These are phyloP conservation scores for Penicillium sp. DNA, from an alignment of 2,329 filamentous ascomycete species.

Conservation along the genomic window DNA sequence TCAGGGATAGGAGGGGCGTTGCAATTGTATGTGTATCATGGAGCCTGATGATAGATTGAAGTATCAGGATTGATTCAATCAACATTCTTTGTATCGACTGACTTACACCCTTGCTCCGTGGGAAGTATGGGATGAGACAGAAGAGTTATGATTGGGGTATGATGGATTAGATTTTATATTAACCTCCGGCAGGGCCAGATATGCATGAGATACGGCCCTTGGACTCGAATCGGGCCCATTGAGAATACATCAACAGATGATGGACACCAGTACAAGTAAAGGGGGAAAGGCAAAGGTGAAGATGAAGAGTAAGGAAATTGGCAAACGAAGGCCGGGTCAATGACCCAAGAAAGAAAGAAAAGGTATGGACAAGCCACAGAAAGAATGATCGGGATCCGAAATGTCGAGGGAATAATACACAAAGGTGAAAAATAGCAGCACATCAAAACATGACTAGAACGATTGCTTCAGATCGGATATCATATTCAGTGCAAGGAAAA, in stretches of 20 bases:
- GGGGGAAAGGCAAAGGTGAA: background rate
- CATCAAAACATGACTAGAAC: constrained; percentile 1
- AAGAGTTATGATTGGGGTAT: background rate
- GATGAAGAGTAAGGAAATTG: constrained; percentile 5
- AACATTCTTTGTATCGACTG: background rate
- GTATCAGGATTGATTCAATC: constrained; percentile 6
- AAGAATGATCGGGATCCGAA: constrained; percentile 13
- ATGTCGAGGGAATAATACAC: constrained; percentile 17
- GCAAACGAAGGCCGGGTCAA: background rate
- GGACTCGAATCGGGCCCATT: background rate
- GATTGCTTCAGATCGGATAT: constrained; percentile 7
- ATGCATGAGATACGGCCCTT: constrained; percentile 1
- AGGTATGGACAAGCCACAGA: constrained; percentile 13
- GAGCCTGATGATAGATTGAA: background rate
- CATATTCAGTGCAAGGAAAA: constrained; percentile 3
- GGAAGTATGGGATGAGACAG: background rate
- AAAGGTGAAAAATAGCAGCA: constrained; percentile 2
- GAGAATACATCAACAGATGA: background rate
- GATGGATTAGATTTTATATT: constrained; percentile 10
- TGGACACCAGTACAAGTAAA: background rate
- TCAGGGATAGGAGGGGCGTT: background rate
- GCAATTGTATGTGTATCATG: background rate
- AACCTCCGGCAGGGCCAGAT: constrained; percentile 4
- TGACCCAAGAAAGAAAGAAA: constrained; percentile 9
- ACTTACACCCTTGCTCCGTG: background rate